Base-by-base conservation (phyloP, 495 filamentous ascomycete genomes). In the Sphaerosporella brunnea region DNA sequence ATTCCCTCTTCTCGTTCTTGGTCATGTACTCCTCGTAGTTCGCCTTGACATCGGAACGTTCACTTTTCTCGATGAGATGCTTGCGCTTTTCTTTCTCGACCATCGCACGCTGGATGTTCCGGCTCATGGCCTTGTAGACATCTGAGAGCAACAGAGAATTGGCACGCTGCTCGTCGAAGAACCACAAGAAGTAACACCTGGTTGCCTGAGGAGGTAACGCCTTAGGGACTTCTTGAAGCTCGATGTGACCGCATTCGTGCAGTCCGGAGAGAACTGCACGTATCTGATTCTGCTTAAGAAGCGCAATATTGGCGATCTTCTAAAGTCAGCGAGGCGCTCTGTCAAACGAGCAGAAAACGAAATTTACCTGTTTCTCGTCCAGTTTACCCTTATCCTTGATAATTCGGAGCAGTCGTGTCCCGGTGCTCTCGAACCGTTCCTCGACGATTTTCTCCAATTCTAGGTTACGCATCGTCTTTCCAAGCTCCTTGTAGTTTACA, bases 141-240 rank as follows among this genome's bases (percentile, higher is more conserved):
- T 80, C 78, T 36, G 86, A 75, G 7, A 93, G 62, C 4, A 93
- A 59, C 23, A 74, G 72, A 11, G 68, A 64, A 30, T 73, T 66
- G 16, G 77, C 75, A 25, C 79, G 74, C 16, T 84, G 77, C 0
- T 69, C 63, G 55, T 96, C 90, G 61, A 80, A 93, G 65, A 73
- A 93, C 81, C 84, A 95, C 19, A 96, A 71, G 60, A 81, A 95
- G 30, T 88, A 76, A 1, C 84, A 87, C 26, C 82, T 76, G 41
- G 71, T 77, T 8, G 84, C 77, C 40, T 82, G 73, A 1, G 84
- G 78, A 41, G 77, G 79, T 40, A 69, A 71, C 53, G 95, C 88
- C 36, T 78, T 78, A 2, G 90, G 90, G 0, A 96, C 78, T 66
- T 99, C 90, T 59, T 96, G 92, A 8, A 86, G 68, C 49, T 94